A percentile compares a stretch with the other conserved stretches of the same genome.
Conservation (phyloP, 1,139 yeast genomes). For the Nakaseomyces nivariensis region DNA sequence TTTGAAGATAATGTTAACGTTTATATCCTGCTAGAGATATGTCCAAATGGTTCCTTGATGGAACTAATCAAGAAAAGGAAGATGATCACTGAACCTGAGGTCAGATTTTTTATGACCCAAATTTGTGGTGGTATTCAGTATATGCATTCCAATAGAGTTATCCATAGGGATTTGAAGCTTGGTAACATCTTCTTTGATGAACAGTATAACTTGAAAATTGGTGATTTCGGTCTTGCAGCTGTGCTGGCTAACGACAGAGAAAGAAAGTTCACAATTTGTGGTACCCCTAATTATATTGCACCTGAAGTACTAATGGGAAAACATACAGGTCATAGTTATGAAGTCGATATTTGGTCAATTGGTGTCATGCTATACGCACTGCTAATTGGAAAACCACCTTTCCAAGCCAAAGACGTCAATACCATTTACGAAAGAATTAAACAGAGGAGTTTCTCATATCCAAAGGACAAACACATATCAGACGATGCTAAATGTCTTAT, state of each 20-base stretch:
- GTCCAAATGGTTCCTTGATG: slow-evolving; percentile 90
- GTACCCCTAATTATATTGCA: slow-evolving; percentile 96
- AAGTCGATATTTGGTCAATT: slow-evolving; percentile 94
- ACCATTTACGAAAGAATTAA: slow-evolving; percentile 89
- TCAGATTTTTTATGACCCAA: slow-evolving; percentile 81
- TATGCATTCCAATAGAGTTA: slow-evolving; percentile 86
- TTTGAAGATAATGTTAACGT: slow-evolving; percentile 93
- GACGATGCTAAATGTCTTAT: slow-evolving; percentile 65
- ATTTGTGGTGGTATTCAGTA: slow-evolving; percentile 89
- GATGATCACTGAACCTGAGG: slow-evolving; percentile 81
- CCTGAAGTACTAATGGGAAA: slow-evolving; percentile 93
- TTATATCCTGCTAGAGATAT: slow-evolving; percentile 83
- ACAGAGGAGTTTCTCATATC: slow-evolving; percentile 71
- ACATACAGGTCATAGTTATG: slow-evolving; percentile 80
- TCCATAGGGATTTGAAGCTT: slow-evolving; percentile 87
- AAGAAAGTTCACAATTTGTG: slow-evolving; percentile 87
- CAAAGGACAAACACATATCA: slow-evolving; percentile 61
- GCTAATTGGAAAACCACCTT: slow-evolving; percentile 89
- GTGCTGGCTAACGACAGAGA: slow-evolving; percentile 61
- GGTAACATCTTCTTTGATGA: slow-evolving; percentile 93
- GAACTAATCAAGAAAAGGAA: slow-evolving; percentile 81
- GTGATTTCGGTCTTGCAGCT: slow-evolving; percentile 95
- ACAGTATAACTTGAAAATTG: slow-evolving; percentile 84
- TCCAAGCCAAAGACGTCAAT: slow-evolving; percentile 91
- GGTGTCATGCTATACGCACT: slow-evolving; percentile 93